These are phyloP conservation scores for Bruguiera gymnorhiza DNA, from an alignment of 345 rosid species.

Conservation along the genomic window DNA sequence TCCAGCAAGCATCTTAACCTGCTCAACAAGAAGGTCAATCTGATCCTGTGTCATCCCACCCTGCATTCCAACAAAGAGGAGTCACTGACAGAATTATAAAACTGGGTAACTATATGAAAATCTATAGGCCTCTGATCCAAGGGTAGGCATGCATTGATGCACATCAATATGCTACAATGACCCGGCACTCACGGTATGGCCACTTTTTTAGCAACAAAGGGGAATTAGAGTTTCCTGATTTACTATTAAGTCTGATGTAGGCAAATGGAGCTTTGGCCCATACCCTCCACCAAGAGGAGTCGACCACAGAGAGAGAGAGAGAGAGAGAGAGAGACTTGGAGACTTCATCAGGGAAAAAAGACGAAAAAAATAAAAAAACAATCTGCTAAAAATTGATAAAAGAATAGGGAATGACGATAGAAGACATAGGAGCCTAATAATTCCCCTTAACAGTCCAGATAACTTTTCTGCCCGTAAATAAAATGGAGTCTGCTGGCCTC, in stretches of 20 bases:
- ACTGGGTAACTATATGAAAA: background rate
- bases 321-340: too few relatives aligned
- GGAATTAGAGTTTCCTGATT: background rate
- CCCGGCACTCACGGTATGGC: background rate
- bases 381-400: too few relatives aligned
- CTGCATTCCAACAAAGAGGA: constrained; percentile 32
- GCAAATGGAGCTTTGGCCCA: too few relatives aligned
- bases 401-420: too few relatives aligned
- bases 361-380: too few relatives aligned
- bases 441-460: too few relatives aligned
- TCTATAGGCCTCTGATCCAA: background rate
- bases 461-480: too few relatives aligned
- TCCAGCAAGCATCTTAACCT: constrained; percentile 98
- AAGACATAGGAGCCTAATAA: too few relatives aligned
- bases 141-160: background rate
- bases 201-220: background rate
- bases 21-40: constrained; percentile 96
- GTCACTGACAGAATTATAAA: constrained; percentile 8
- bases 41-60: constrained; percentile 79
- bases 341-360: too few relatives aligned
- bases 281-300: too few relatives aligned
- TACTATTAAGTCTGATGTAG: too few relatives aligned
- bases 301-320: too few relatives aligned
- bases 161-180: background rate
- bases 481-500: background rate